Percentiles rank a stretch among this genome's conserved stretches.
phyloP scores from a whole-genome alignment of 768 basidiomycete genomes.

The Rhizopogon salebrosus region DNA sequence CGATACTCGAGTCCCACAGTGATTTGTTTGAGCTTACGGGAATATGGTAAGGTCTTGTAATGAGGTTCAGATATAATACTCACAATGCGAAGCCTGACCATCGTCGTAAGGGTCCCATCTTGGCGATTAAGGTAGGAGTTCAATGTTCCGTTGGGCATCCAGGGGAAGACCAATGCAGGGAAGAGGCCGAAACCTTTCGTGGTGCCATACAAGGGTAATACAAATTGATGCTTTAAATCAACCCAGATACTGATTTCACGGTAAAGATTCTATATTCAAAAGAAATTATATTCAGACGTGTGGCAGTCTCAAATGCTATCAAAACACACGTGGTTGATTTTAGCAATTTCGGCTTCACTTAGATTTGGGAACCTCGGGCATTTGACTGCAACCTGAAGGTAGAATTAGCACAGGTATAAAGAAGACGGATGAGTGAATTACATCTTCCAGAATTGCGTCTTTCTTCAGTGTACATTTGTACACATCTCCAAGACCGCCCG shows the following conservation, averaged over 20 bases:
- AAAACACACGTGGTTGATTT: background rate
- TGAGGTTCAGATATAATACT: background rate
- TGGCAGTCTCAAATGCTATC: background rate
- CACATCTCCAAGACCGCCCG: conserved; percentile 41
- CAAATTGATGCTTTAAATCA: conserved; percentile 12
- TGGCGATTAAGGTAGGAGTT: conserved; percentile 20
- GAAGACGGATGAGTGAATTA: background rate
- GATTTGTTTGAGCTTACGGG: conserved; percentile 17
- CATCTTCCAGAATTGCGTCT: background rate
- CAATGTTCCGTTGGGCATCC: conserved; percentile 33
- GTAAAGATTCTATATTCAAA: conserved; percentile 12
- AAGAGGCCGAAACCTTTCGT: conserved; percentile 15
- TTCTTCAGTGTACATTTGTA: conserved; percentile 26
- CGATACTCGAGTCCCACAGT: conserved; percentile 18
- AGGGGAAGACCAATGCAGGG: conserved; percentile 32
- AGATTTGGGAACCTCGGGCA: background rate
- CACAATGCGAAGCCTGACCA: conserved; percentile 12
- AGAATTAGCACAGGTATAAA: background rate
- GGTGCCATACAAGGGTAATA: conserved; percentile 14
- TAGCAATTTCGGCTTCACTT: background rate
- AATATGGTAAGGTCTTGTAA: background rate
- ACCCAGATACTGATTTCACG: conserved; percentile 21
- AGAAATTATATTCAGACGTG: background rate
- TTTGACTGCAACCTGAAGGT: conserved; percentile 5
- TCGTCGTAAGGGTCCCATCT: background rate